Percentiles rank a stretch among this genome's conserved stretches.
These are phyloP conservation scores for Epichloe hybrida DNA, from an alignment of 2,329 filamentous ascomycete species.

Conservation along the genomic window DNA sequence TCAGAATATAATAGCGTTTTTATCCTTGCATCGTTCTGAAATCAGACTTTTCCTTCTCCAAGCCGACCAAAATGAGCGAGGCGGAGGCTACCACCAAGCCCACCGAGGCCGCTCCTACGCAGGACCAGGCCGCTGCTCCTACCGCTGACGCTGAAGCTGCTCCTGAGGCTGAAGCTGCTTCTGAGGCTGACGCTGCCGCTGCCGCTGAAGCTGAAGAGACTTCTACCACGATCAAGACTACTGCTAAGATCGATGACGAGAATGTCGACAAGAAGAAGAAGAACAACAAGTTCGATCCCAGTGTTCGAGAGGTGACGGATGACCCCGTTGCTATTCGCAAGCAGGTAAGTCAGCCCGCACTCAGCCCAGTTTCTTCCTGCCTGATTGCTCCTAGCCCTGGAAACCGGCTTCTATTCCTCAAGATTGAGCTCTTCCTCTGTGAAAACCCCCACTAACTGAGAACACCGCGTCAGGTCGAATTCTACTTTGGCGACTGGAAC, in stretches of 20 bases:
- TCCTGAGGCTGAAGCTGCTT: slow-evolving; percentile 9
- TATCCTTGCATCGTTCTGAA: neutral
- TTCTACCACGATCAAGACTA: slow-evolving; percentile 31
- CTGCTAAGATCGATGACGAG: slow-evolving; percentile 24
- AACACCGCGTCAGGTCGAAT: slow-evolving; percentile 55
- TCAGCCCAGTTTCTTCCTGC: no score
- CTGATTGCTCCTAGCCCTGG: neutral
- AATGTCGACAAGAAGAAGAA: slow-evolving; percentile 24
- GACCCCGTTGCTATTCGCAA: slow-evolving; percentile 72
- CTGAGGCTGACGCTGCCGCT: slow-evolving; percentile 4
- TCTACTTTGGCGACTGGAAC: slow-evolving; percentile 91
- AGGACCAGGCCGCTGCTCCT: slow-evolving; percentile 13
- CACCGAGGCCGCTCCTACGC: slow-evolving; percentile 13
- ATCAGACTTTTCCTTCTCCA: neutral
- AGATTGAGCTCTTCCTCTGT: neutral
- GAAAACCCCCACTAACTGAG: neutral
- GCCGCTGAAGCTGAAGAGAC: slow-evolving; percentile 8
- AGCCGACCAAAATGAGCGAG: slow-evolving; percentile 7
- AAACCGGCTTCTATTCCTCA: neutral
- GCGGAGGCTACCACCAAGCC: slow-evolving; percentile 13
- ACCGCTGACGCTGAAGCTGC: slow-evolving; percentile 7
- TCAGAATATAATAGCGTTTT: neutral
- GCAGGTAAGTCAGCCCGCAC: slow-evolving; percentile 43
- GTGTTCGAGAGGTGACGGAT: slow-evolving; percentile 52
- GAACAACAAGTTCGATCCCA: slow-evolving; percentile 60